A percentile compares a stretch with the other conserved stretches of the same genome.
These are phyloP conservation scores for Carex arenaria DNA, from an alignment of 202 grass and related monocot genomes.

Conservation along the genomic window DNA sequence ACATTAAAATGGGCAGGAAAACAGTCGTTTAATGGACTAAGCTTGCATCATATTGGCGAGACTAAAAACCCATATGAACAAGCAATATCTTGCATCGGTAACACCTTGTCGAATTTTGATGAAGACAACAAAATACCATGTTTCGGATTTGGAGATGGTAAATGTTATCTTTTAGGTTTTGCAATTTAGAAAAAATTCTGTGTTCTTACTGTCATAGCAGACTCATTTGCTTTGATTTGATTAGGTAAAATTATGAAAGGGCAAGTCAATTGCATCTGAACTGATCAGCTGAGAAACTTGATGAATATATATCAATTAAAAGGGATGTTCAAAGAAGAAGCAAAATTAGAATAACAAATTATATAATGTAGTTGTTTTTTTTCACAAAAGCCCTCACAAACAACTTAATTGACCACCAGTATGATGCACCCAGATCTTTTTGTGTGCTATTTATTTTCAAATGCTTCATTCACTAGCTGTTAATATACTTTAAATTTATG, in stretches of 20 bases:
- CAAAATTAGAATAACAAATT: background rate
- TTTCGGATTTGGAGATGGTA: slow-evolving; percentile 75
- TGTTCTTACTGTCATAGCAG: background rate
- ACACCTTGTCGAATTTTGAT: slow-evolving; percentile 35
- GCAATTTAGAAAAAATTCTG: background rate
- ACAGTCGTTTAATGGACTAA: slow-evolving; percentile 40
- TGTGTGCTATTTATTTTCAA: background rate
- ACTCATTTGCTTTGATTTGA: background rate
- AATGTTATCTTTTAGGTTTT: background rate
- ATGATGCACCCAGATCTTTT: background rate
- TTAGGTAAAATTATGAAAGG: background rate
- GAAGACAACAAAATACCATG: slow-evolving; percentile 54
- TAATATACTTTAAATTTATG: background rate
- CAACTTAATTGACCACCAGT: background rate
- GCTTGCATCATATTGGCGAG: slow-evolving; percentile 36
- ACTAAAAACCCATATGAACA: slow-evolving; percentile 45
- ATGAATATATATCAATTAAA: background rate
- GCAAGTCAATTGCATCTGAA: background rate
- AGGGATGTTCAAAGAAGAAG: background rate
- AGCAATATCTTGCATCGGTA: slow-evolving; percentile 39
- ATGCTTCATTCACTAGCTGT: background rate
- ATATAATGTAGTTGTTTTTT: background rate
- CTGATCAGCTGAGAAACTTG: background rate
- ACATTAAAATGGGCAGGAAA: slow-evolving; percentile 26
- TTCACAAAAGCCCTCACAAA: background rate